Conservation (phyloP, 495 filamentous ascomycete genomes). For the Penicillium malachiteum region DNA sequence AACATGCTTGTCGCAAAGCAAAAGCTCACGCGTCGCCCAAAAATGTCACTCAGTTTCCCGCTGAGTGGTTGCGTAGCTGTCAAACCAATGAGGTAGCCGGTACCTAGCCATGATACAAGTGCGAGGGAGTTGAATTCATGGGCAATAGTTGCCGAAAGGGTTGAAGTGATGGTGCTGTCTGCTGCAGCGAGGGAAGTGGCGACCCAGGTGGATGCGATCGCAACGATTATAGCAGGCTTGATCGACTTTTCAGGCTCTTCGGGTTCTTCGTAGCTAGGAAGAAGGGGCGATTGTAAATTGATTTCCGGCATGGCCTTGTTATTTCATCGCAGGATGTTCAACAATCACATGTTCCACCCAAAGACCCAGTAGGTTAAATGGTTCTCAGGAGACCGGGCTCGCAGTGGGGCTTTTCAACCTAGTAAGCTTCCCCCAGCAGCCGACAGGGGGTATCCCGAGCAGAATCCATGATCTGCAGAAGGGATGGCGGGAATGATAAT, state of each 20-base stretch:
- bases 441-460: not conserved
- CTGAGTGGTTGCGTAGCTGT: constrained; percentile 20
- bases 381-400: not conserved
- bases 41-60: constrained; percentile 21
- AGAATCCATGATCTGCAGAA: not conserved
- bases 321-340: not conserved
- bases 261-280: not conserved
- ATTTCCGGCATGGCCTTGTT: not conserved
- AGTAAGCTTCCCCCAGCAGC: not conserved
- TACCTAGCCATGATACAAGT: constrained; percentile 19
- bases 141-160: constrained; percentile 16
- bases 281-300: not conserved
- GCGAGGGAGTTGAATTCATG: constrained; percentile 12
- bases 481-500: not conserved
- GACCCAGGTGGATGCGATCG: constrained; percentile 18
- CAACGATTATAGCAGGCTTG: constrained; percentile 1
- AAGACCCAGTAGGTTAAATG: not conserved
- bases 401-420: not conserved
- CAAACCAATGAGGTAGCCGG: constrained; percentile 15
- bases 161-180: constrained; percentile 18
- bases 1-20: constrained; percentile 11
- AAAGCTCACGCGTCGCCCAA: constrained; percentile 14
- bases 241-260: not conserved
- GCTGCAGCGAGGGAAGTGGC: constrained; percentile 19
- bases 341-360: not conserved